phyloP scores from a whole-genome alignment of 2,329 filamentous ascomycete species.

The Stemphylium beticola region DNA sequence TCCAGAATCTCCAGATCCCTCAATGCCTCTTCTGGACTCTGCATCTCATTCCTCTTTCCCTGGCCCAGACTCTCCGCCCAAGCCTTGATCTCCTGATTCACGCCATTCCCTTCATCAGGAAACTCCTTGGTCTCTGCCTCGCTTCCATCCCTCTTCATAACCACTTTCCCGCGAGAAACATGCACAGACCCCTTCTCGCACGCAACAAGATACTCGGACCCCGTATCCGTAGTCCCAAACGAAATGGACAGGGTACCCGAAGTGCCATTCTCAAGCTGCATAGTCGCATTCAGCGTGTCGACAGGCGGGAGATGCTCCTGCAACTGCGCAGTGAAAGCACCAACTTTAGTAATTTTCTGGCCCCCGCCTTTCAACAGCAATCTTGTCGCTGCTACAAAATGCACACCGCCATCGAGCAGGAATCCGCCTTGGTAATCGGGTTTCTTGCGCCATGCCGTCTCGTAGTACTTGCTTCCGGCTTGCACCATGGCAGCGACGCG shows the following conservation, averaged over 20 bases:
- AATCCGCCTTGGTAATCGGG: conserved; percentile 78
- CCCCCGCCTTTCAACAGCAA: conserved; percentile 58
- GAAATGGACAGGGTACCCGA: conserved; percentile 65
- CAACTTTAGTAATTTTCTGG: conserved; percentile 56
- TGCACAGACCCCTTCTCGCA: conserved; percentile 65
- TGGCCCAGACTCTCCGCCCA: conserved; percentile 63
- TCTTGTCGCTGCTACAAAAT: conserved; percentile 69
- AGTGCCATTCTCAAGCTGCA: conserved; percentile 61
- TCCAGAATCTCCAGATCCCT: conserved; percentile 65
- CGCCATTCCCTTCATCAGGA: conserved; percentile 57
- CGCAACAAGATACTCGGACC: conserved; percentile 63
- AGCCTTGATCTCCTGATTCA: conserved; percentile 65
- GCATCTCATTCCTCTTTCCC: conserved; percentile 58
- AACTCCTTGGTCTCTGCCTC: conserved; percentile 54
- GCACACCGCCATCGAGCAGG: conserved; percentile 76
- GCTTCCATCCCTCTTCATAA: conserved; percentile 24
- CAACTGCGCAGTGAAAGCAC: conserved; percentile 62
- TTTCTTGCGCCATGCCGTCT: conserved; percentile 68
- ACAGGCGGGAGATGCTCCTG: conserved; percentile 66
- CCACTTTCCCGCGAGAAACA: conserved; percentile 53
- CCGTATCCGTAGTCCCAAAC: conserved; percentile 62
- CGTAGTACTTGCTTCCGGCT: conserved; percentile 61
- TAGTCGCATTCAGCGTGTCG: conserved; percentile 68
- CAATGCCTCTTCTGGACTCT: conserved; percentile 64
- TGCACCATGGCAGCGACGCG: conserved; percentile 55